Evolutionary conservation across 176 grass and related monocot species (phyloP), one percentile per base, ranked within the genome.

Genomic region (Zoysia japonica): DNA sequence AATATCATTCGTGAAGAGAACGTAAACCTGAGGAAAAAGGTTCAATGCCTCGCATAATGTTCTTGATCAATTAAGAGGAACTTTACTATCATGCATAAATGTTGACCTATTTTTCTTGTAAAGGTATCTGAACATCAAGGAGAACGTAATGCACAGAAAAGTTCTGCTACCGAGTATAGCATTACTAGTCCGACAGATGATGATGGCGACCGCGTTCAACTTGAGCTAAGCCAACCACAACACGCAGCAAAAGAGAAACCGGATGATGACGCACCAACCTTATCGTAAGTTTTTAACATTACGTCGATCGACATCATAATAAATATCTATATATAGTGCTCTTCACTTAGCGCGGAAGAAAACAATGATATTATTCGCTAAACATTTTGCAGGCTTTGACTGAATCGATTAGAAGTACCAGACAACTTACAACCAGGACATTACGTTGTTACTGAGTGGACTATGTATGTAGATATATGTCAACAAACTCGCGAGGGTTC

Each of bases 11-110:
- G 12, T 37, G 42, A 76, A 6, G 74, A 76, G 13, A 62, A 76
- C 46, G 7, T 62, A 11, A 35, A 47, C 40, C 60, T 76, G 57
- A 7, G 61, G 46, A 76, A 62, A 13, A 76, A 76, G 43, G 74
- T 76, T 11, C 17, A 35, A 45, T 11, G 6, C 6, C 7, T 0
- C 19, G 11, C 2, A 35, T 4, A 61, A 61, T 6, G n/a, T 9
- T 61, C n/a, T 36, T 11, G 20, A 35, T 28, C 28, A 61, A 61
- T n/a, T 59, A 19, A 2, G 2, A 4, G 4, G 28, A 20, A 20
- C 2, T 9, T 9, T 20, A 9, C 7, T 28, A 60, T 28, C n/a
- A 9, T 28, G 7, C 6, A 9, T 11, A 60, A 61, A 2, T 35
- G 12, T 3, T 14, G 17, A 47, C 12, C 6, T 60, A 3, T 47